Percentiles rank a stretch among this genome's conserved stretches.
These are phyloP conservation scores for Cladosporium austrohemisphaericum DNA, from an alignment of 2,329 filamentous ascomycete genomes.

Conservation along the genomic window DNA sequence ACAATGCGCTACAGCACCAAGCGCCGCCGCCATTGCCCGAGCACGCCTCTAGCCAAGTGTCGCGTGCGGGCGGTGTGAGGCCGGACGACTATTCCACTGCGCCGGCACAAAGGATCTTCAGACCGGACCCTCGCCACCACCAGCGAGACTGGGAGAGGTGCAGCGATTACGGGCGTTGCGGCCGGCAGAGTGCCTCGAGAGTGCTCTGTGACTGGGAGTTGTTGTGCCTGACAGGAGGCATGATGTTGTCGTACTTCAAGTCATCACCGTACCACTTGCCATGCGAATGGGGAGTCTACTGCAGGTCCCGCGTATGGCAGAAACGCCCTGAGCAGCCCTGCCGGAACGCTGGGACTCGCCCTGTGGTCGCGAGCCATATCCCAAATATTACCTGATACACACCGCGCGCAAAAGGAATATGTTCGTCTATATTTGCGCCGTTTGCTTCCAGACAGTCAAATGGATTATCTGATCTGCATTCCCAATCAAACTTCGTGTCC, in stretches of 20 bases:
- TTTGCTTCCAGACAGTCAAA: too few species aligned
- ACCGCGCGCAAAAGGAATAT: too few species aligned
- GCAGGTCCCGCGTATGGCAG: conserved; percentile 1
- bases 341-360: neutral
- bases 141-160: too few species aligned
- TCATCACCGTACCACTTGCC: neutral
- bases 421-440: too few species aligned
- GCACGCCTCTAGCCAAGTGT: conserved; percentile 5
- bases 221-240: neutral
- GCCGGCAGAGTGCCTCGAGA: too few species aligned
- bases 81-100: neutral
- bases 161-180: too few species aligned
- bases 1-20: too few species aligned
- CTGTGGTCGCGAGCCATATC: too few species aligned
- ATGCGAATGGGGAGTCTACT: neutral
- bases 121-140: too few species aligned
- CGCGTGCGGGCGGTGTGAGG: conserved; percentile 10
- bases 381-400: too few species aligned
- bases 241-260: too few species aligned
- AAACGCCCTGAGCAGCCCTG: neutral
- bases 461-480: neutral
- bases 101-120: conserved; percentile 14
- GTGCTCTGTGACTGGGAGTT: too few species aligned
- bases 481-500: neutral
- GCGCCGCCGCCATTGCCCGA: conserved; percentile 6